Conservation (phyloP, 179 eudicot genomes). For the Nepenthes alata region DNA sequence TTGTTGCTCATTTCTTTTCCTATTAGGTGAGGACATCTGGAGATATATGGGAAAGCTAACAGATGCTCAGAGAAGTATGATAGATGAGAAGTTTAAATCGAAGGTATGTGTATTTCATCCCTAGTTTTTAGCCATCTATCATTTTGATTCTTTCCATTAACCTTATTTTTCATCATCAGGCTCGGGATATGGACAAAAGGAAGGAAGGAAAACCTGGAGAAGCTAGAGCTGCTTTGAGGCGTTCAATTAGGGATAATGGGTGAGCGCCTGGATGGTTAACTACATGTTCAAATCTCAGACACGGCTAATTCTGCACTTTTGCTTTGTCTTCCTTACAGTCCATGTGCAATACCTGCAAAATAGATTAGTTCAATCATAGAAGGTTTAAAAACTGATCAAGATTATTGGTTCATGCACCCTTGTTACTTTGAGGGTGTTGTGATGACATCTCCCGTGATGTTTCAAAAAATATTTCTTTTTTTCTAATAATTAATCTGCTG, state of each 20-base stretch:
- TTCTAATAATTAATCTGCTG: too few species aligned
- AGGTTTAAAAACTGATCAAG: too few species aligned
- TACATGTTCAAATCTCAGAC: background rate
- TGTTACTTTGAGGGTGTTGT: too few species aligned
- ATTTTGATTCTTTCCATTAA: conserved; percentile 1
- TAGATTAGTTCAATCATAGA: too few species aligned
- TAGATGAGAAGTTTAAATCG: conserved; percentile 92
- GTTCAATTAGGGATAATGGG: conserved; percentile 96
- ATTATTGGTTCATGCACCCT: too few species aligned
- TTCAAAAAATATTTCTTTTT: too few species aligned
- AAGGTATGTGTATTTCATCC: conserved; percentile 33
- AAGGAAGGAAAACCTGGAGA: conserved; percentile 97
- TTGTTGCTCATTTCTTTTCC: conserved; percentile 1
- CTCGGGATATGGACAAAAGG: conserved; percentile 95
- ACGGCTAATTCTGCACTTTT: too few species aligned
- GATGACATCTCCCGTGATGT: too few species aligned
- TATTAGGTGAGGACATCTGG: conserved; percentile 89
- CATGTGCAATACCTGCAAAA: too few species aligned
- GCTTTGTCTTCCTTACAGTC: background rate
- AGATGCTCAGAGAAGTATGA: conserved; percentile 93
- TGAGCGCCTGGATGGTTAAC: conserved; percentile 14
- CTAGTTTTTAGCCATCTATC: background rate
- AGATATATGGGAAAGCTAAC: conserved; percentile 82
- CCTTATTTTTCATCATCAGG: conserved; percentile 25
- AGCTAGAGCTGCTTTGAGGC: conserved; percentile 70